Base-by-base conservation (phyloP, 208 protist species). In the Crithidia thermophila region DNA sequence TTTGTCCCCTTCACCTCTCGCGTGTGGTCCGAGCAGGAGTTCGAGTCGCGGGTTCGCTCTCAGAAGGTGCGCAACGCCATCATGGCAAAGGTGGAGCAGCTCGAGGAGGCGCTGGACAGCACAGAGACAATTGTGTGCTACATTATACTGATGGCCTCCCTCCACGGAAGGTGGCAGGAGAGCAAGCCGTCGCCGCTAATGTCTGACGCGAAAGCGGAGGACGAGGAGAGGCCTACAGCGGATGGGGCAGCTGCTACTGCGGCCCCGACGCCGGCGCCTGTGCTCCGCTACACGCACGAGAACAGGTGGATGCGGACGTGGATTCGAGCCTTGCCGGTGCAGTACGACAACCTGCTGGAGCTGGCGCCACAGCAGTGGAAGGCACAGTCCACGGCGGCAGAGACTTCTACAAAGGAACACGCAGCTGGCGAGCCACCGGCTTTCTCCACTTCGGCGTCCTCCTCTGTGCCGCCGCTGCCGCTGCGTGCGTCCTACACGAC, bases 271-370 rank as follows among this genome's bases (percentile, higher is more conserved):
- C 36, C 25, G 13, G 28, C 62, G 8, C 21, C 49, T 8, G 28
- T 40, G 46, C 34, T 90, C 31, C 50, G 53, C 37, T 80, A 75
- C 72, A 67, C 72, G 3, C 83, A 83, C 67, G 77, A 84, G 52
- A 89, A 87, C 40, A 53, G 60, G 33, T 95, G 90, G 87, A 90
- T 93, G 83, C 67, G 64, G 36, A 50, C 43, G 59, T 96, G 90
- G 88, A 62, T 96, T 46, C 61, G 69, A 28, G 75, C 75, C 3
- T 71, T 96, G 58, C 90, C 90, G 25, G 30, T 56, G 10, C 70
- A 72, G 52, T 94, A 92, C 63, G 84, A 96, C 67, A 96, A 96
- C 70, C 75, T 93, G 34, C 77, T 96, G 14, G 90, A 96, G 67
- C 77, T 96, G 10, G 46, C 51, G 28, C 62, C 53, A 6, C 13